Evolutionary conservation across 2,329 filamentous ascomycete species (phyloP).

Genomic region (Claviceps fusiformis): DNA sequence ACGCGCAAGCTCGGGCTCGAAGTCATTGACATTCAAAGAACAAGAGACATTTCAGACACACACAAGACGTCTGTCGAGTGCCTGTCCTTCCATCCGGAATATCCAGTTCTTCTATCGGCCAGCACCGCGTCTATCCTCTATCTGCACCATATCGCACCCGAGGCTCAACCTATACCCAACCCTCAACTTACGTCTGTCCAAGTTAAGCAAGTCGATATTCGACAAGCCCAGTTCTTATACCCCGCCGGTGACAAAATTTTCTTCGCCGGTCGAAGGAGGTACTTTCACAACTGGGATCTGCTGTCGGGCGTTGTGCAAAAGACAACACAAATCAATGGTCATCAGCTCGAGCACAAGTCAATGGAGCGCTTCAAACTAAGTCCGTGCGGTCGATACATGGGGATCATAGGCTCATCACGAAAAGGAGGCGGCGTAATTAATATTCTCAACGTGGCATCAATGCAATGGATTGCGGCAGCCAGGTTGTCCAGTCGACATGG

Average conservation of each 20-base stretch:
- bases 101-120: constrained; percentile 79
- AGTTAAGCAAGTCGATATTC: constrained; percentile 69
- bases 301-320: constrained; percentile 71
- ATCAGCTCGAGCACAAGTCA: constrained; percentile 67
- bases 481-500: constrained; percentile 71
- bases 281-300: constrained; percentile 92
- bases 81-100: constrained; percentile 77
- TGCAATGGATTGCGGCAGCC: constrained; percentile 78
- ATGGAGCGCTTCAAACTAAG: constrained; percentile 88
- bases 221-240: constrained; percentile 67
- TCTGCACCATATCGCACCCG: constrained; percentile 76
- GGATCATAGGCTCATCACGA: constrained; percentile 60
- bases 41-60: constrained; percentile 68
- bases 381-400: constrained; percentile 77
- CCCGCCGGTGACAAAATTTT: constrained; percentile 67
- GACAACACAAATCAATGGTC: constrained; percentile 60
- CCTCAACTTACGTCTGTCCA: constrained; percentile 84
- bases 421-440: constrained; percentile 87
- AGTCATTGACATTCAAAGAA: constrained; percentile 77
- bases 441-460: constrained; percentile 62
- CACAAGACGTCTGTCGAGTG: constrained; percentile 71
- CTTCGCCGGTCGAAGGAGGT: constrained; percentile 74
- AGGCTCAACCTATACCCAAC: constrained; percentile 64
- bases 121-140: constrained; percentile 75
- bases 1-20: constrained; percentile 69